Base-by-base conservation (phyloP, 306 rosid species). In the Cyclanthera cordifolia region DNA sequence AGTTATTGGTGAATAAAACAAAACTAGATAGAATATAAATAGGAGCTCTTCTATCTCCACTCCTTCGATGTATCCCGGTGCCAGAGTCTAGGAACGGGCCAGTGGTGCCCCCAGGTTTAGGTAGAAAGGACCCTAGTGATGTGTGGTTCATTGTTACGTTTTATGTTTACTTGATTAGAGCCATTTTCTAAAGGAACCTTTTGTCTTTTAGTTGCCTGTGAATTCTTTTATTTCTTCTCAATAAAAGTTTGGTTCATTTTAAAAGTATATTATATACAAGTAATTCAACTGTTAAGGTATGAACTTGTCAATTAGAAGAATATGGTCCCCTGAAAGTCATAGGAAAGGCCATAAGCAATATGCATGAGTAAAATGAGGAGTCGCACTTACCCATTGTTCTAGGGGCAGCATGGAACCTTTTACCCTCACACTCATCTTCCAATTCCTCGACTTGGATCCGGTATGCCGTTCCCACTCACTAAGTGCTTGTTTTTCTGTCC, bases 391-490 rank as follows among this genome's bases (percentile, higher is more conserved):
- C 99, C 99, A 94, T 86, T 94, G 99, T 84, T 94, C 99, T 73
- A 94, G 79, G 4, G 96, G 85, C 78, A 94, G 87, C 89, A 84
- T 85, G 71, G 99, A 86, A 82, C 78, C 91, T 80, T 94, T 94
- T 75, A 94, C 97, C 72, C 81, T 81, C 60, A 94, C 88, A 74
- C 99, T 94, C 45, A 85, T 85, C 77, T 75, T 94, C 99, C 99
- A 94, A 80, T 94, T 82, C 85, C 91, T 86, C 24, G 85, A 79
- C 72, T 94, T 94, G 72, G 97, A 90, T 73, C 99, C 99, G 0
- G 96, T 86, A 74, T 94, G 99, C 12, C 85, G 84, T 79, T 90
- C 97, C 99, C 99, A 94, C 73, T 88, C 97, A 48, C 97, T 90
- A 74, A 94, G 99, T 30, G 95, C 92, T 81, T 90, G 96, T 82